A percentile compares a stretch with the other conserved stretches of the same genome.
phyloP scores from a whole-genome alignment of 352 stramenopile genomes.

The Globisporangium echinulatum region DNA sequence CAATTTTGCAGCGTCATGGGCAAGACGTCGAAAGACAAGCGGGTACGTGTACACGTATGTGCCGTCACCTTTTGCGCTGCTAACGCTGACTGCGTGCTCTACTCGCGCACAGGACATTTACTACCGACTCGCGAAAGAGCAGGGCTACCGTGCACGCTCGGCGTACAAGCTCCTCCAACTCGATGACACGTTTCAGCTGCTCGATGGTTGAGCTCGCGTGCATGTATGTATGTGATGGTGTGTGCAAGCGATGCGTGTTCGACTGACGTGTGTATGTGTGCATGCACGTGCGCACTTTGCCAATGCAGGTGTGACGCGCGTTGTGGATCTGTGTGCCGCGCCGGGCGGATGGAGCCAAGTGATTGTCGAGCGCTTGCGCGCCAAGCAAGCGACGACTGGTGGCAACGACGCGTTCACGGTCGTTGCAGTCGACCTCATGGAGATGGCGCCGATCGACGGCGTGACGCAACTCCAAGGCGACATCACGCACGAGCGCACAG shows the following conservation, averaged over 20 bases:
- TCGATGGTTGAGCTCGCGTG: slow-evolving; percentile 34
- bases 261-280: background rate
- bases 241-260: background rate
- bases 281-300: slow-evolving; percentile 3
- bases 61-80: background rate
- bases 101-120: slow-evolving; percentile 76
- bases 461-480: slow-evolving; percentile 75
- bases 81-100: background rate
- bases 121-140: slow-evolving; percentile 90
- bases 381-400: slow-evolving; percentile 4
- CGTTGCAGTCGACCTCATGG: slow-evolving; percentile 82
- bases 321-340: slow-evolving; percentile 80
- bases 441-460: slow-evolving; percentile 95
- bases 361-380: slow-evolving; percentile 65
- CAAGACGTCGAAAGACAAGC: slow-evolving; percentile 90
- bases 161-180: slow-evolving; percentile 99
- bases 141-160: slow-evolving; percentile 95
- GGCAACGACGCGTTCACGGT: slow-evolving; percentile 24
- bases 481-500: slow-evolving; percentile 75
- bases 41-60: slow-evolving; percentile 32
- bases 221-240: background rate
- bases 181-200: slow-evolving; percentile 96
- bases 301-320: slow-evolving; percentile 44
- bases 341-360: slow-evolving; percentile 86
- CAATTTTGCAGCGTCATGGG: slow-evolving; percentile 40